phyloP scores from a whole-genome alignment of 495 filamentous ascomycete genomes.

The Podospora comata region DNA sequence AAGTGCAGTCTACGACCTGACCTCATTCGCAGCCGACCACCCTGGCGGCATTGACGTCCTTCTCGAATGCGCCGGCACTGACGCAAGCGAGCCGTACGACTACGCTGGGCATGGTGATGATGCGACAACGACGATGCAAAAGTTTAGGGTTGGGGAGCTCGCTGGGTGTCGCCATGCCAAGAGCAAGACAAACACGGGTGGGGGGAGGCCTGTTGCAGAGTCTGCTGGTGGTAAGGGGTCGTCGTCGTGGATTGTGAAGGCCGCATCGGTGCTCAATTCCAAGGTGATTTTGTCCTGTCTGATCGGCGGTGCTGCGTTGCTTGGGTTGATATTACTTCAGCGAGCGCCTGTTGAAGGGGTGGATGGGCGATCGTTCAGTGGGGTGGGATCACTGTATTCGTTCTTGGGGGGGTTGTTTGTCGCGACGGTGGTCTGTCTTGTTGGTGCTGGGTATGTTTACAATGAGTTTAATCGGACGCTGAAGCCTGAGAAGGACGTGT shows the following conservation, averaged over 20 bases:
- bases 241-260: too few species aligned
- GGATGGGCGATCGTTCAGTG: too few species aligned
- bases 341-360: too few species aligned
- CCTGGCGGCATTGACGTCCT: constrained; percentile 58
- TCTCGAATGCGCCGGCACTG: constrained; percentile 52
- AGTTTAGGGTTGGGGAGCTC: constrained; percentile 4
- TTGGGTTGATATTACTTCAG: too few species aligned
- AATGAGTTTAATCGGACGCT: not conserved
- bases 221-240: too few species aligned
- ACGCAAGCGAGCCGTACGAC: constrained; percentile 57
- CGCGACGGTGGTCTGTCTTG: not conserved
- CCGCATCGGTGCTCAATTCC: too few species aligned
- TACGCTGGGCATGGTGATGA: constrained; percentile 59
- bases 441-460: not conserved
- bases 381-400: not conserved
- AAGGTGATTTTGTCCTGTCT: too few species aligned
- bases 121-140: constrained; percentile 31
- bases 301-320: too few species aligned
- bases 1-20: too few species aligned
- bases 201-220: too few species aligned
- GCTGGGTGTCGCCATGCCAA: not conserved
- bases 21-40: constrained; percentile 39
- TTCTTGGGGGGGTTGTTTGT: not conserved
- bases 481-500: constrained; percentile 5
- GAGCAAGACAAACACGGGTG: not conserved